Conservation (phyloP, 2,329 filamentous ascomycete genomes). For the Pyrenophora teres region DNA sequence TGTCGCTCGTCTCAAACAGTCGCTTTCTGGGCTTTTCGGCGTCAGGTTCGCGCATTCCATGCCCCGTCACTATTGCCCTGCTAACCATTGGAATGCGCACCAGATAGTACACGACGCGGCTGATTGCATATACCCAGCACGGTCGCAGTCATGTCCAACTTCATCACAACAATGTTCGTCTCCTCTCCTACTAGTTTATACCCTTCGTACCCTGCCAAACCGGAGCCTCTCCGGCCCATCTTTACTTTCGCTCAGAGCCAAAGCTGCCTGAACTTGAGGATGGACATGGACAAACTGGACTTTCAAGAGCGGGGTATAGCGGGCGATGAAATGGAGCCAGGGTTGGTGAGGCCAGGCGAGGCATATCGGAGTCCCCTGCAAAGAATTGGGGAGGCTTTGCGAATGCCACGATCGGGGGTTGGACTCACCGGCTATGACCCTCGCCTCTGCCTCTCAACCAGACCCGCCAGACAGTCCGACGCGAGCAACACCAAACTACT, state of each 20-base stretch:
- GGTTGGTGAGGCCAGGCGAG: too few relatives aligned
- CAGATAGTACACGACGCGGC: constrained; percentile 5
- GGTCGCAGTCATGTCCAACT: constrained; percentile 58
- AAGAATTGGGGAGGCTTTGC: background rate
- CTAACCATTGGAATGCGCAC: constrained; percentile 43
- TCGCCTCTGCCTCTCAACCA: too few relatives aligned
- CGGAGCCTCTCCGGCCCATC: background rate
- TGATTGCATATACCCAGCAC: constrained; percentile 22
- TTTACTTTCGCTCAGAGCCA: background rate
- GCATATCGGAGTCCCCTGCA: background rate
- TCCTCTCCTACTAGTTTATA: background rate
- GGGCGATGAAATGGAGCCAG: background rate
- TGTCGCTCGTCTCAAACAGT: constrained; percentile 5
- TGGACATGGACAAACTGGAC: background rate
- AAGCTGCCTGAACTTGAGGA: background rate
- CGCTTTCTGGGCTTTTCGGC: background rate
- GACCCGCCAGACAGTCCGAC: too few relatives aligned
- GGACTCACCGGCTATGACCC: background rate
- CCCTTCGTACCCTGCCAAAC: background rate
- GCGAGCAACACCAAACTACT: too few relatives aligned
- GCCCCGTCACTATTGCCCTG: constrained; percentile 25
- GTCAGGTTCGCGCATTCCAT: constrained; percentile 21
- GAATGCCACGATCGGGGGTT: background rate
- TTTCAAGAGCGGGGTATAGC: background rate
- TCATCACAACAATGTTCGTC: constrained; percentile 82